phyloP scores from a whole-genome alignment of 2,329 filamentous ascomycete species.

The Hymenoscyphus repandus region DNA sequence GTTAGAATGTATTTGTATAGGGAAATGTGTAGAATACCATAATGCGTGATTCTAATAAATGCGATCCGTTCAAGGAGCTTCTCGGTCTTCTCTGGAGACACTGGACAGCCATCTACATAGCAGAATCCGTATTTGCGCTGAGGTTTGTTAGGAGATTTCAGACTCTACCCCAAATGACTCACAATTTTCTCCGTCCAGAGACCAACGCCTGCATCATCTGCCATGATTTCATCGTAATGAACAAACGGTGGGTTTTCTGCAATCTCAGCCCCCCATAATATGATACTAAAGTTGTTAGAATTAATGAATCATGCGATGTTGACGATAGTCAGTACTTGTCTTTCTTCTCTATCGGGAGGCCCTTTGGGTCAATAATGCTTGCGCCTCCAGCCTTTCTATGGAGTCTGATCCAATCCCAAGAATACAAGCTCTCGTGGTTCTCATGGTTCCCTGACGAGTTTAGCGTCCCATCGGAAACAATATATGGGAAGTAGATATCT shows the following conservation, averaged over 20 bases:
- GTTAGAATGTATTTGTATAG: slow-evolving; percentile 5
- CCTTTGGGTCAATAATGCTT: too few species aligned
- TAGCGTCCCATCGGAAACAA: slow-evolving; percentile 5
- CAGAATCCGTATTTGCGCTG: slow-evolving; percentile 69
- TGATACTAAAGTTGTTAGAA: slow-evolving; percentile 28
- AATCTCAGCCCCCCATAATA: slow-evolving; percentile 36
- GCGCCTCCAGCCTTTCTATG: slow-evolving; percentile 33
- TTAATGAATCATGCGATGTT: background rate
- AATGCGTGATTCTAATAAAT: slow-evolving; percentile 86
- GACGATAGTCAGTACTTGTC: slow-evolving; percentile 24
- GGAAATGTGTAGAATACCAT: slow-evolving; percentile 48
- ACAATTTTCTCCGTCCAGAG: slow-evolving; percentile 62
- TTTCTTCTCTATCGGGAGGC: slow-evolving; percentile 14
- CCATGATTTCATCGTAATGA: slow-evolving; percentile 56
- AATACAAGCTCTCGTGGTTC: slow-evolving; percentile 63
- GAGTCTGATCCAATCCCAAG: slow-evolving; percentile 54
- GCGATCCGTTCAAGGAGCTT: slow-evolving; percentile 74
- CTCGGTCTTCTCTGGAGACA: slow-evolving; percentile 65
- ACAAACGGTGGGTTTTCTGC: slow-evolving; percentile 51
- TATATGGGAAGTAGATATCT: slow-evolving; percentile 15
- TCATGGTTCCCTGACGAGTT: slow-evolving; percentile 55
- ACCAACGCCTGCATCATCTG: slow-evolving; percentile 48
- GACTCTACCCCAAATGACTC: slow-evolving; percentile 19
- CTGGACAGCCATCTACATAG: slow-evolving; percentile 67
- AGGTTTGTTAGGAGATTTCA: slow-evolving; percentile 9